Evolutionary conservation across 2,329 filamentous ascomycete species (phyloP), one percentile per base, ranked within the genome.

Genomic region (Talaromyces marneffei): DNA sequence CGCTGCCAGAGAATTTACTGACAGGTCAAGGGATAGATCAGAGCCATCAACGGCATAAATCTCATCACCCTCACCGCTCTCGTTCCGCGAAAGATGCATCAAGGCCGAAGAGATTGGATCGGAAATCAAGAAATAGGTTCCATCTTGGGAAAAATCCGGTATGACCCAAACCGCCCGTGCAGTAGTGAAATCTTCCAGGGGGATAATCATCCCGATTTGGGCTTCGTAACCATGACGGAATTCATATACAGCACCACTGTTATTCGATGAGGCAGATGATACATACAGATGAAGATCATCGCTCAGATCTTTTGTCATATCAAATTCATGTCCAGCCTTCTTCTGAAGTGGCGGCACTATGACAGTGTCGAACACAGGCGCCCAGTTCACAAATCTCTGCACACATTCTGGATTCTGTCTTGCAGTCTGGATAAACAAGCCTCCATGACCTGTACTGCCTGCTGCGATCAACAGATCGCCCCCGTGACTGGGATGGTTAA

Each of bases 381-480:
- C 77, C 79, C 81, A 87, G 63, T 86, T 86, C 18, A 83, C 83
- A 58, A 96, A 84, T 3, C 78, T 79, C 50, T 87, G 84, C 27
- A 88, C 78, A 57, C 80, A 80, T 52, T 78, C 75, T 55, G 76
- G 81, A 27, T 81, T 73, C 63, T 83, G 75, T 65, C 85, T 82
- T 57, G 87, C 81, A 62, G 82, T 77, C 73, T 90, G 86, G 74
- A 86, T 85, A 78, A 89, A 93, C 5, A 94, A 81, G 0, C 87
- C 86, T 6, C 92, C 92, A 63, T 87, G 84, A 8, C 91, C 89
- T 58, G 87, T 88, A 65, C 90, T 87, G 0, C 93, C 92, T 4
- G 89, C 89, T 53, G 89, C 85, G 37, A 95, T 83, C 52, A 96
- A 78, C n/a, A 95, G 82, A 71, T 96, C 92, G 2, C 86, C 86